Base-by-base conservation (phyloP, 163 green algal species). In the Scenedesmus sp. region DNA sequence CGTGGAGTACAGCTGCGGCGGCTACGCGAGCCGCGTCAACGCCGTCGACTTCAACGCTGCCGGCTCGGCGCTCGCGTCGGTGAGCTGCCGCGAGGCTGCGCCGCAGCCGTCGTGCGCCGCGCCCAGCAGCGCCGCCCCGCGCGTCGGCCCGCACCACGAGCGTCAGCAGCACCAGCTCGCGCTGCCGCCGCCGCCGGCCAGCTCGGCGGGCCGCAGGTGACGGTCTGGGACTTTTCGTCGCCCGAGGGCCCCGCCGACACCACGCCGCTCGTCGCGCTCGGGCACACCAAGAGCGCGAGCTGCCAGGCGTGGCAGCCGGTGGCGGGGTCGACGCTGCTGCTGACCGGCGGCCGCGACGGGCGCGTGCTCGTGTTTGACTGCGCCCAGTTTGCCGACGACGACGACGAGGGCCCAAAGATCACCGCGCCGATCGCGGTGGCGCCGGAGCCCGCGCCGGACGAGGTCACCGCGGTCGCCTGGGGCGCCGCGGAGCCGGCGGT, bases 381-480 rank as follows among this genome's bases (percentile, higher is more conserved):
- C 53, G 28, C 66, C 22, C 5, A 29, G 18, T 75, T 63, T 53
- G 66, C 66, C 36, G 66, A 75, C 17, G 50, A 48, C 5, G 48
- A 63, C 39, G 66, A 75, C n/a, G 66, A 75, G 28, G 48, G 31
- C 28, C 66, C 66, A 26, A 75, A 75, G 66, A 64, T 75, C 42
- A 42, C 50, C 36, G 66, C 48, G 20, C 66, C 66, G 17, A 53
- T 63, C 28, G 66, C 66, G 34, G 66, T 75, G 22, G 66, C 66
- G 24, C 66, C 66, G 24, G 66, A 75, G 26, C 66, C 66, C 4
- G 31, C 34, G 29, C 22, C 31, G 48, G 66, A 75, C 51, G 66
- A 75, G 17, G 66, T 48, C 2, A 75, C 48, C 63, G 66, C 66
- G 18, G 7, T 75, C 9, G 47, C 50, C 14, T 75, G 66, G 66